Conservation (phyloP, 1,139 yeast genomes). For the Geotrichum restrictum region DNA sequence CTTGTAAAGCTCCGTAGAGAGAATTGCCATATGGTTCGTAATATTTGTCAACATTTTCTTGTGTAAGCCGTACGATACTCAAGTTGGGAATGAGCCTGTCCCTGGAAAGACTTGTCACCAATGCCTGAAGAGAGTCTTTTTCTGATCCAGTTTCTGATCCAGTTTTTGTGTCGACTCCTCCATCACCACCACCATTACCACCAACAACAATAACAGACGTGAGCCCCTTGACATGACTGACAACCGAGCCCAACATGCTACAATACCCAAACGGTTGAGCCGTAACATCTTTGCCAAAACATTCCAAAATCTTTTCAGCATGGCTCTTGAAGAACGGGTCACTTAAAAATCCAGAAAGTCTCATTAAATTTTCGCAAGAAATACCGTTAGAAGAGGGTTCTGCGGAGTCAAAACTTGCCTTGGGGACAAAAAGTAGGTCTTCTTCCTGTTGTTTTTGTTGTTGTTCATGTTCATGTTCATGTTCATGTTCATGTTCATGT, state of each 20-base stretch:
- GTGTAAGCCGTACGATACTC: constrained; percentile 13
- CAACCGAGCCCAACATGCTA: constrained; percentile 31
- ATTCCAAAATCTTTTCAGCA: constrained; percentile 31
- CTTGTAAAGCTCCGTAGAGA: constrained; percentile 28
- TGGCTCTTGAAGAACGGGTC: constrained; percentile 27
- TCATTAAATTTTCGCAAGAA: constrained; percentile 34
- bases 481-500: too few species aligned
- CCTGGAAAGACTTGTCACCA: constrained; percentile 1
- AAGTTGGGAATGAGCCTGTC: constrained; percentile 7
- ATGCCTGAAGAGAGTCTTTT: background rate
- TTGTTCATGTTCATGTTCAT: too few species aligned
- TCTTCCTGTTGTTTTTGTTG: too few species aligned
- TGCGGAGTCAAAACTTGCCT: constrained; percentile 40
- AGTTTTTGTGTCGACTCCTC: too few species aligned
- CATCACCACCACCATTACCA: too few species aligned
- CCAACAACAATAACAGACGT: constrained; percentile 28
- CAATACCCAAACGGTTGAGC: constrained; percentile 38
- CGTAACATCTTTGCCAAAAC: constrained; percentile 34
- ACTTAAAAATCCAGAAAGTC: constrained; percentile 32
- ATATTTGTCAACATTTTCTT: constrained; percentile 12
- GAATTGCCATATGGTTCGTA: constrained; percentile 20
- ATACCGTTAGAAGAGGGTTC: constrained; percentile 42
- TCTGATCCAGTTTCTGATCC: constrained; percentile 12
- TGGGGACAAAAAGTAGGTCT: constrained; percentile 36
- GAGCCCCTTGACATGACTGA: constrained; percentile 25